These are phyloP conservation scores for Nidularia sp. DNA, from an alignment of 768 basidiomycete species.

Conservation along the genomic window DNA sequence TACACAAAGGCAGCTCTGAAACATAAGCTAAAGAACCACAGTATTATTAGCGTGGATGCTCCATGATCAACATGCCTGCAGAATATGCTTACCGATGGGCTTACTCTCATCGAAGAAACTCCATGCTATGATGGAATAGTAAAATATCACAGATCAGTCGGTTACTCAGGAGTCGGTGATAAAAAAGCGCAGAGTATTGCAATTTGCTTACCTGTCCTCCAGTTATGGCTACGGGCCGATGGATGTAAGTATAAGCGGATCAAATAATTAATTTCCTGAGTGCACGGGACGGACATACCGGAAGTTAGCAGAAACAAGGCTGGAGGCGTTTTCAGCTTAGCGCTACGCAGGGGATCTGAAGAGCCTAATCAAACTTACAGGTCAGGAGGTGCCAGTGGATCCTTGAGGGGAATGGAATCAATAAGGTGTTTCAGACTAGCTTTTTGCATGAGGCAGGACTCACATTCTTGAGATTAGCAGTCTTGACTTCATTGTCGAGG, in stretches of 20 bases:
- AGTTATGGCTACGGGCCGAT: conserved; percentile 31
- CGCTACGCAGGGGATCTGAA: not conserved
- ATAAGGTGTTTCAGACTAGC: not conserved
- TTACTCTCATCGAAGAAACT: conserved; percentile 33
- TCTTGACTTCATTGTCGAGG: conserved; percentile 59
- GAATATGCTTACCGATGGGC: conserved; percentile 30
- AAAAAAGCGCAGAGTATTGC: too few relatives aligned
- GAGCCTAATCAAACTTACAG: conserved; percentile 24
- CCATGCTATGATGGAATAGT: conserved; percentile 25
- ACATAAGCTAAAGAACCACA: conserved; percentile 27
- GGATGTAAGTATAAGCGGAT: not conserved
- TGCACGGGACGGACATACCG: conserved; percentile 21
- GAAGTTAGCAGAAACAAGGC: conserved; percentile 39
- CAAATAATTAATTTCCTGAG: not conserved
- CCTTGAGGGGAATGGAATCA: conserved; percentile 14
- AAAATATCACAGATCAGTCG: too few relatives aligned
- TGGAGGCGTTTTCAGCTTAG: conserved; percentile 7
- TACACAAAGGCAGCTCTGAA: conserved; percentile 30
- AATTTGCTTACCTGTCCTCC: conserved; percentile 35
- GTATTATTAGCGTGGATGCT: not conserved
- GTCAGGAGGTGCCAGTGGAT: conserved; percentile 38
- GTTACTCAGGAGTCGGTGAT: too few relatives aligned
- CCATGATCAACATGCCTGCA: not conserved
- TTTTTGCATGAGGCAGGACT: conserved; percentile 8
- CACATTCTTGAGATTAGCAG: conserved; percentile 45